Evolutionary conservation across 2,329 filamentous ascomycete genomes (phyloP).

Genomic region (Ustilaginoidea virens): DNA sequence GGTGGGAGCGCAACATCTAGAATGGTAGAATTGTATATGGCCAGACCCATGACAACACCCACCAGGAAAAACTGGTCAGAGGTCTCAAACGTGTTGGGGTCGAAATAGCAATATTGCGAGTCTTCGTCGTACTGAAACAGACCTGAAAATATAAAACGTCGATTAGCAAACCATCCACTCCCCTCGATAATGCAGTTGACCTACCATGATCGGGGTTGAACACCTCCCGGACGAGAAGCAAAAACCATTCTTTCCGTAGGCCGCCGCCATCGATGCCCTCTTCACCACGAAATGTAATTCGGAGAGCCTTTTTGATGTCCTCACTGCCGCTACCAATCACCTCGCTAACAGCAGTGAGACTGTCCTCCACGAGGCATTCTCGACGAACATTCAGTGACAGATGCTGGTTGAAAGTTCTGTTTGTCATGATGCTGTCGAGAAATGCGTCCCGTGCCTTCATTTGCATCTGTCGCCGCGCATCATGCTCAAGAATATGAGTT

Average conservation of each 20-base stretch:
- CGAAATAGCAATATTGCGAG: constrained; percentile 85
- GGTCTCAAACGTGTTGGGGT: constrained; percentile 75
- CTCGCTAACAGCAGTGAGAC: constrained; percentile 69
- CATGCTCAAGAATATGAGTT: constrained; percentile 77
- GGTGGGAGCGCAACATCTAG: constrained; percentile 77
- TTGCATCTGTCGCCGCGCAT: constrained; percentile 80
- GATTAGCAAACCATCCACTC: no score
- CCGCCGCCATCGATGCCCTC: constrained; percentile 87
- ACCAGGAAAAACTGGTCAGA: constrained; percentile 87
- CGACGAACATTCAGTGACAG: constrained; percentile 63
- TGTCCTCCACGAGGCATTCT: constrained; percentile 81
- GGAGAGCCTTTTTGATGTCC: constrained; percentile 79
- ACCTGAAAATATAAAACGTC: no score
- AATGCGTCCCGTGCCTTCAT: constrained; percentile 78
- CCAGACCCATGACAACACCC: constrained; percentile 72
- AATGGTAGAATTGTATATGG: constrained; percentile 91
- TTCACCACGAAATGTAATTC: constrained; percentile 75
- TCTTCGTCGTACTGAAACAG: constrained; percentile 88
- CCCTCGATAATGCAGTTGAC: no score
- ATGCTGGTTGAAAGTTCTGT: constrained; percentile 59
- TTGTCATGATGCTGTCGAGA: constrained; percentile 73
- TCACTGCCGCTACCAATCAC: constrained; percentile 67
- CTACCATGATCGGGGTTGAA: constrained; percentile 81
- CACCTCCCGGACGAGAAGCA: constrained; percentile 73
- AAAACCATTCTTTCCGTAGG: constrained; percentile 86